These are phyloP conservation scores for Paecilomyces variotii DNA, from an alignment of 2,329 filamentous ascomycete species.

Conservation along the genomic window DNA sequence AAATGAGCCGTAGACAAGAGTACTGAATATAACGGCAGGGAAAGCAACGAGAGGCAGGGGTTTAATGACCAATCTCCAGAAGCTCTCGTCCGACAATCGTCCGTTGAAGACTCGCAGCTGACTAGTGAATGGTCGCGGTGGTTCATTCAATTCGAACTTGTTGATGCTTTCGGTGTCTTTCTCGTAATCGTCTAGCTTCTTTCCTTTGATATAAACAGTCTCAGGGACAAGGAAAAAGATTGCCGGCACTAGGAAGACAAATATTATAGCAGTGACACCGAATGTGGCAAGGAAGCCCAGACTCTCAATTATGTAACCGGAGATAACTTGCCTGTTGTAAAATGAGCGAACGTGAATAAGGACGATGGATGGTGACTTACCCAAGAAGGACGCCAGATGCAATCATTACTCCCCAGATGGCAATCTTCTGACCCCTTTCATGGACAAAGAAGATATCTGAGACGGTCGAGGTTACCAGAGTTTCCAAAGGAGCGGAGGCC, in stretches of 20 bases:
- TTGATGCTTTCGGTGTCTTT: not conserved
- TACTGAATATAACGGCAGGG: conserved; percentile 25
- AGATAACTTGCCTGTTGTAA: conserved; percentile 33
- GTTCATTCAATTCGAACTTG: not conserved
- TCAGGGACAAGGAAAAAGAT: conserved; percentile 42
- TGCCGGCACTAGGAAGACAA: conserved; percentile 30
- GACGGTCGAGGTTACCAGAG: conserved; percentile 10
- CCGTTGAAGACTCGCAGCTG: conserved; percentile 4
- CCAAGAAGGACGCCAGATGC: conserved; percentile 20
- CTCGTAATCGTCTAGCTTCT: not conserved
- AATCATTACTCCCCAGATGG: conserved; percentile 17
- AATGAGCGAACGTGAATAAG: not conserved
- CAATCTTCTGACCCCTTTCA: conserved; percentile 7
- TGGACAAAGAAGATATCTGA: conserved; percentile 13
- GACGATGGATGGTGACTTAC: conserved; percentile 6
- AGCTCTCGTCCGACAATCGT: conserved; percentile 4
- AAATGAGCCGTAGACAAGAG: conserved; percentile 27
- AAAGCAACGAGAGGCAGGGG: conserved; percentile 20
- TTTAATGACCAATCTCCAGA: conserved; percentile 12
- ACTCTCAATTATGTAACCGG: conserved; percentile 30
- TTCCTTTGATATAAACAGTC: conserved; percentile 25
- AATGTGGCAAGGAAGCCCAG: conserved; percentile 29
- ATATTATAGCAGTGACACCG: conserved; percentile 35
- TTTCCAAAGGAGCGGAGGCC: conserved; percentile 8
- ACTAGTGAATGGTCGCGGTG: conserved; percentile 1